phyloP scores from a whole-genome alignment of 345 rosid genomes.

The Raphanus sativus region DNA sequence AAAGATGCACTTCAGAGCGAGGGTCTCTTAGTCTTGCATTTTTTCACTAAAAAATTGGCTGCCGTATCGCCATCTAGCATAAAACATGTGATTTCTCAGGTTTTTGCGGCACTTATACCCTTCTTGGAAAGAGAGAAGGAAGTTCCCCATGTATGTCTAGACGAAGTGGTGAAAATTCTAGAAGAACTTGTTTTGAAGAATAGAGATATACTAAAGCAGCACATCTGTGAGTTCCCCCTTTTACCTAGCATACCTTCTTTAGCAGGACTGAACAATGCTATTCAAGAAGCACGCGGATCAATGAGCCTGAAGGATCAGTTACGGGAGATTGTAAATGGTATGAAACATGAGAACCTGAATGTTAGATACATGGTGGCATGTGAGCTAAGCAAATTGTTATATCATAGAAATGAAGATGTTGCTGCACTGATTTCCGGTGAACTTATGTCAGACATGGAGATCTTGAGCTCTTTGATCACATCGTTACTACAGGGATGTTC shows the following conservation, averaged over 20 bases:
- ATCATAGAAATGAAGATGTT: slow-evolving; percentile 66
- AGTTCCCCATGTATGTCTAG: slow-evolving; percentile 49
- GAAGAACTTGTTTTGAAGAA: slow-evolving; percentile 89
- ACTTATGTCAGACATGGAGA: slow-evolving; percentile 75
- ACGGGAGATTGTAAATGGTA: slow-evolving; percentile 68
- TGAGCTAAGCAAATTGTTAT: slow-evolving; percentile 86
- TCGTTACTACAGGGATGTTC: slow-evolving; percentile 92
- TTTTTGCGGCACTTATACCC: slow-evolving; percentile 93
- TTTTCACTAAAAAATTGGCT: slow-evolving; percentile 74
- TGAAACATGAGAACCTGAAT: slow-evolving; percentile 93
- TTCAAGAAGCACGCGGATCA: slow-evolving; percentile 89
- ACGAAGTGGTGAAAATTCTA: slow-evolving; percentile 74
- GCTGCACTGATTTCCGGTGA: slow-evolving; percentile 73
- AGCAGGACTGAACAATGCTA: slow-evolving; percentile 76
- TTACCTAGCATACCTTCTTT: slow-evolving; percentile 79
- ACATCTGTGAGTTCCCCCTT: slow-evolving; percentile 83
- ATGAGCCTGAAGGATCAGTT: slow-evolving; percentile 87
- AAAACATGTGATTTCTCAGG: slow-evolving; percentile 86
- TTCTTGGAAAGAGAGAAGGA: slow-evolving; percentile 76
- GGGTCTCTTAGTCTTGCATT: slow-evolving; percentile 85
- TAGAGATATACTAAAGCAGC: slow-evolving; percentile 75
- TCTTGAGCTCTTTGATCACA: slow-evolving; percentile 75
- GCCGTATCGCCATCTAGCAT: slow-evolving; percentile 78
- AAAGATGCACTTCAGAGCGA: slow-evolving; percentile 84
- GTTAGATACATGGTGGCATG: slow-evolving; percentile 96